Evolutionary conservation across 192 early-diverging fungal genomes (phyloP), one percentile per base, ranked within the genome.

Genomic region (Jimgerdemannia flammicorona): DNA sequence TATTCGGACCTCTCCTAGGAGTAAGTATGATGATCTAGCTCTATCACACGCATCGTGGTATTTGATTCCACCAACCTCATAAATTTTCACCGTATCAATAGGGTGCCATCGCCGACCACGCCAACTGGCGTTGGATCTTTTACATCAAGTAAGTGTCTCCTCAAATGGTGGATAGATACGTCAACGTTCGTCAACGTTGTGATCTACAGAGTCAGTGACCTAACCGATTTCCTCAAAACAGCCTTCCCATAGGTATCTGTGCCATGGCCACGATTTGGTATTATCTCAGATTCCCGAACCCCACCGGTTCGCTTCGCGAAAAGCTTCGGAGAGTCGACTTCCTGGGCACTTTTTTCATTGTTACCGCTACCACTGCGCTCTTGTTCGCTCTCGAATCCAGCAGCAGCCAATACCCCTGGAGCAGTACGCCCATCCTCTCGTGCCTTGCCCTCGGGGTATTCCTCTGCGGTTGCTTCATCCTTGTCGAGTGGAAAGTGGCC

Each of bases 1-100:
- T 96, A 6, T 72, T 94, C 41, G 97, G 94, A 4, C 97, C 97
- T 6, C 78, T 98, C n/a, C 75, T 95, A 40, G 97, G 97, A 75
- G 74, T 70, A 75, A 40, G 69, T 70, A 17, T 44, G 17, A 59
- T 14, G 59, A 7, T 44, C 43, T 39, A 70, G 43, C n/a, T n/a
- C n/a, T n/a, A n/a, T n/a, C n/a, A n/a, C n/a, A n/a, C n/a, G n/a
- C 29, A 29, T 29, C 29, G 29, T 29, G 29, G 29, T 1, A 29
- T 29, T 29, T 29, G 29, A 29, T 29, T 29, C 29, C 29, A 29
- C 29, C 29, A 1, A 29, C 29, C 29, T 70, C 3, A 18, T 66
- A n/a, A 14, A 54, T 43, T 29, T 44, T 29, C n/a, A 20, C 40
- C n/a, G 7, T 44, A 19, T 41, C 68, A 40, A 41, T 7, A 44